These are phyloP conservation scores for Diddensiella transvaalensis DNA, from an alignment of 805 yeast species.

Conservation along the genomic window DNA sequence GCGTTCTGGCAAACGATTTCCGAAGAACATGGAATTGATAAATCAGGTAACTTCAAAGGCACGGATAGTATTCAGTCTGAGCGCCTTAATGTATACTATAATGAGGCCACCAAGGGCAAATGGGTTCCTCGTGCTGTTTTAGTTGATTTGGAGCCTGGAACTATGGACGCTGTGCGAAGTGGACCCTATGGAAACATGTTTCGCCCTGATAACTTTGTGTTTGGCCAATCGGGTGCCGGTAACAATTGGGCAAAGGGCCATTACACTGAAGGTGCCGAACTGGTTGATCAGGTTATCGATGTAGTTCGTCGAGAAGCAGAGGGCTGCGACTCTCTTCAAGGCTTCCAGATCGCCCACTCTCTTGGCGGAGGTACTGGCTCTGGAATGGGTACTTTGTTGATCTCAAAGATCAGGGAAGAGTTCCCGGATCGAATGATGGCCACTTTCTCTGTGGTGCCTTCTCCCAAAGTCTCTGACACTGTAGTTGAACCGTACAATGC, in stretches of 20 bases:
- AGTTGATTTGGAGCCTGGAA: constrained; percentile 92
- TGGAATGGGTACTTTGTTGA: constrained; percentile 89
- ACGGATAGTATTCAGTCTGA: constrained; percentile 32
- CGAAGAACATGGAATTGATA: constrained; percentile 40
- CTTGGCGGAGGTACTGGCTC: constrained; percentile 95
- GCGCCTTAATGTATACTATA: constrained; percentile 78
- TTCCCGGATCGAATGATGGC: constrained; percentile 96
- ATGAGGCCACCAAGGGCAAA: constrained; percentile 80
- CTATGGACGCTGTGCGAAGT: constrained; percentile 78
- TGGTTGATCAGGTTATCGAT: constrained; percentile 85
- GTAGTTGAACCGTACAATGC: constrained; percentile 96
- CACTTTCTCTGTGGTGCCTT: constrained; percentile 88
- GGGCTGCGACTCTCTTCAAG: constrained; percentile 88
- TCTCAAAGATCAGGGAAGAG: constrained; percentile 84
- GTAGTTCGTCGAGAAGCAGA: constrained; percentile 92
- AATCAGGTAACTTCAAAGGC: constrained; percentile 31
- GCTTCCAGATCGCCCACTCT: constrained; percentile 85
- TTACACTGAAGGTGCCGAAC: constrained; percentile 95
- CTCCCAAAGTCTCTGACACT: constrained; percentile 87
- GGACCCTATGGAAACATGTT: constrained; percentile 81
- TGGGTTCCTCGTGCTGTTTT: constrained; percentile 92
- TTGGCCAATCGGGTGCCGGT: constrained; percentile 91
- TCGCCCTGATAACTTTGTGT: constrained; percentile 88
- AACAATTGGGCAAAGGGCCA: constrained; percentile 98
- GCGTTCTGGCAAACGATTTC: constrained; percentile 41